Base-by-base conservation (phyloP, 2,329 filamentous ascomycete species). In the Aspergillus sojae region DNA sequence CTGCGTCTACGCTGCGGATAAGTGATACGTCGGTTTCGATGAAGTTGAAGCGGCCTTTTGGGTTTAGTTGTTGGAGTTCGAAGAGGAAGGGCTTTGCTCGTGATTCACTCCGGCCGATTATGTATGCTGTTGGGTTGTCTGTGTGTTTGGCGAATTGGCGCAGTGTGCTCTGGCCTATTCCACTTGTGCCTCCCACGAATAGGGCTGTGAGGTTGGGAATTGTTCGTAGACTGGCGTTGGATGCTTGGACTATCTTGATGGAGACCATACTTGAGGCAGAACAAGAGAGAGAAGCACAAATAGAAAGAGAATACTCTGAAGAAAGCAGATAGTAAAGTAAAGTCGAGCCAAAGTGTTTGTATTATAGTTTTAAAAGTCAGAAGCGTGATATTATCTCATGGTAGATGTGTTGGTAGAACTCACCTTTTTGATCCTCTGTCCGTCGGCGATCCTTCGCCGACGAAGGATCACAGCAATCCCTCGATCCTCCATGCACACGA, bases 171-270 rank as follows among this genome's bases (percentile, higher is more conserved):
- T 83, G 77, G 9, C 85, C 85, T 50, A 88, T 85, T n/a, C 85
- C 85, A 43, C 79, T 80, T 4, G 85, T 88, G 32, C 81, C 85
- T 39, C 85, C 84, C 4, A 85, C 71, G 61, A 86, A 86, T 30
- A 85, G 79, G 52, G 80, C 82, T 4, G 83, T 79, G 4, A 82
- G 67, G 5, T 73, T 74, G 5, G 67, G 50, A 9, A 59, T 28
- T 19, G 62, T 63, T 43, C 54, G 67, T 68, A 71, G 67, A 80
- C 75, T 66, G 9, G 66, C 68, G 65, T 82, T 82, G 9, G 80
- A 81, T 12, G 70, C 67, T n/a, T 72, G 75, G 36, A 82, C 69
- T 57, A 68, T 64, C 55, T 70, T 67, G 43, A 77, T 70, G 14
- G 61, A 63, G 21, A 77, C 74, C 77, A 77, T 36, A 0, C 11